phyloP scores from a whole-genome alignment of 2,329 filamentous ascomycete genomes.

The Beauveria sp. region DNA sequence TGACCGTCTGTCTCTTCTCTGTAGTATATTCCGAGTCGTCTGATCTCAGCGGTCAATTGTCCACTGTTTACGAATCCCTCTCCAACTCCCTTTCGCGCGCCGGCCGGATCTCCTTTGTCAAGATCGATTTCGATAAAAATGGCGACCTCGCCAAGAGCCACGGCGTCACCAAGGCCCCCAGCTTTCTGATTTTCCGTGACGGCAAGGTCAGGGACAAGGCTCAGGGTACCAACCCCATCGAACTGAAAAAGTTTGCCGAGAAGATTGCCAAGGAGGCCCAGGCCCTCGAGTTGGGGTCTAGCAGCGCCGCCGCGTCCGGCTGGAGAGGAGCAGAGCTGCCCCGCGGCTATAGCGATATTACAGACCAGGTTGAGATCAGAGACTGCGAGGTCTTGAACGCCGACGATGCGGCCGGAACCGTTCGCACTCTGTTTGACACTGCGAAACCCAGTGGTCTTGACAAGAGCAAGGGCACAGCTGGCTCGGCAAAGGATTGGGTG shows the following conservation, averaged over 20 bases:
- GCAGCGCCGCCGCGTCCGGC: slow-evolving; percentile 24
- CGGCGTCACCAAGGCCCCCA: slow-evolving; percentile 69
- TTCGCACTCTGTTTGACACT: slow-evolving; percentile 65
- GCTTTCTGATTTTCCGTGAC: slow-evolving; percentile 82
- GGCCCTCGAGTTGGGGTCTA: slow-evolving; percentile 36
- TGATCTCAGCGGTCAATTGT: slow-evolving; percentile 74
- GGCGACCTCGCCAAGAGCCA: slow-evolving; percentile 67
- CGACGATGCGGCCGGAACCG: slow-evolving; percentile 66
- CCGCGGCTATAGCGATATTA: slow-evolving; percentile 76
- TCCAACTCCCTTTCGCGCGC: slow-evolving; percentile 62
- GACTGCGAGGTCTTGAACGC: slow-evolving; percentile 84
- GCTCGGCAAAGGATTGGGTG: slow-evolving; percentile 66
- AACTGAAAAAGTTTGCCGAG: slow-evolving; percentile 63
- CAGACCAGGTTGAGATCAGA: slow-evolving; percentile 68
- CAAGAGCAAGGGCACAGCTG: slow-evolving; percentile 44
- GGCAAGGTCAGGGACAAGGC: slow-evolving; percentile 61
- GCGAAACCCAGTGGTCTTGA: slow-evolving; percentile 57
- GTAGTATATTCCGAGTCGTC: slow-evolving; percentile 86
- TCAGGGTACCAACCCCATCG: slow-evolving; percentile 63
- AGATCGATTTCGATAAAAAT: slow-evolving; percentile 76
- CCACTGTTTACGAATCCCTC: slow-evolving; percentile 73
- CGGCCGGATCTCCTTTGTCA: slow-evolving; percentile 72
- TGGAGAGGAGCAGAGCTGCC: slow-evolving; percentile 75
- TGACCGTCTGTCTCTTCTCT: background rate
- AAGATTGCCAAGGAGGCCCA: slow-evolving; percentile 63